Base-by-base conservation (phyloP, 768 basidiomycete genomes). In the Suillus occidentalis region DNA sequence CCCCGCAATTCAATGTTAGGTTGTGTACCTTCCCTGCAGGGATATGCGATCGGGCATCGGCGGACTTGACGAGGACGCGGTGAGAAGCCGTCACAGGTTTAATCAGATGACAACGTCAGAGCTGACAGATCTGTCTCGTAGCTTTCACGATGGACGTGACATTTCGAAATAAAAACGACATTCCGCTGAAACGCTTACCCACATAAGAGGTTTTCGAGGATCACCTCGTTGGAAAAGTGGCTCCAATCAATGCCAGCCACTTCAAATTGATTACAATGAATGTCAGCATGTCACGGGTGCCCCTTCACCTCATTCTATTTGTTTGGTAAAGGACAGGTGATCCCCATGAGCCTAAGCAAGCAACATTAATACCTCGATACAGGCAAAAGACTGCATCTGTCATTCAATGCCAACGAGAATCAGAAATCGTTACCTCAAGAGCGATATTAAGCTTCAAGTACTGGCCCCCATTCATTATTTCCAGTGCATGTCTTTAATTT, bases 61-160 rank as follows among this genome's bases (percentile, higher is more conserved):
- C 58, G 1, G 76, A 72, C 50, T 72, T 81, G 14, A 77, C 73
- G 12, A 92, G 82, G 14, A 92, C 79, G 71, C 91, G 90, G 74
- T 91, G 88, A 31, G 92, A 80, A n/a, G n/a, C n/a, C n/a, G n/a
- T n/a, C n/a, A n/a, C 13, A 93, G 79, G 76, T 92, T 90, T 3
- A 89, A 91, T 56, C 90, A 80, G 63, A 92, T 83, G 59, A 91
- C 78, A 20, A 84, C 69, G 68, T 90, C 88, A 72, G 82, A 91
- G 0, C 79, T 78, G 68, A 57, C 39, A 61, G 79, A 47, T 64
- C 31, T 74, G 69, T 87, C 81, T 47, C 72, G 72, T 89, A 87
- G 18, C 86, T 87, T 40, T 68, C 61, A 53, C 79, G 83, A 37
- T 76, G 67, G 7, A 91, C 81, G 1, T 67, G 69, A 67, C 85